Conservation (phyloP, 345 rosid genomes). For the Toxicodendron radicans region DNA sequence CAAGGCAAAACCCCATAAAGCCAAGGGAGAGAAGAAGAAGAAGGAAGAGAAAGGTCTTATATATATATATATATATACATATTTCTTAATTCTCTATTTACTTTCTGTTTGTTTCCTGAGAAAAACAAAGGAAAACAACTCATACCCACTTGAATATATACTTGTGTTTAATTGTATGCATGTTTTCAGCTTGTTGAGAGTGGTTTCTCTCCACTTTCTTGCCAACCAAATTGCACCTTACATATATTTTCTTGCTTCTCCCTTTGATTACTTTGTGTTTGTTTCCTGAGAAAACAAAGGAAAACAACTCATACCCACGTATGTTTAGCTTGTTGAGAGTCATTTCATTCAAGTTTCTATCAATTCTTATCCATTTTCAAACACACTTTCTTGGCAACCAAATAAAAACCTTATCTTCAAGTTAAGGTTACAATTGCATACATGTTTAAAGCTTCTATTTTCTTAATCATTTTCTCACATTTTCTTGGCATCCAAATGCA, state of each 20-base stretch:
- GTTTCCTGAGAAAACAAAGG: slow-evolving; percentile 12
- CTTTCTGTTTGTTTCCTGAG: neutral
- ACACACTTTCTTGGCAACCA: neutral
- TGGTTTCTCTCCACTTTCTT: neutral
- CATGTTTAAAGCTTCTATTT: neutral
- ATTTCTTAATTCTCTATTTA: neutral
- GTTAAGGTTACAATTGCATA: too few relatives aligned
- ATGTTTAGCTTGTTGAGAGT: neutral
- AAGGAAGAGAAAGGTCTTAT: slow-evolving; percentile 82
- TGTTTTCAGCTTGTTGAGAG: neutral
- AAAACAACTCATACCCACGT: neutral
- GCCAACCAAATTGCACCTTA: neutral
- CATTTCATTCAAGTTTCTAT: neutral
- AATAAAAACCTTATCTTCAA: neutral
- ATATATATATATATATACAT: too few relatives aligned
- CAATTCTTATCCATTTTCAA: slow-evolving; percentile 1
- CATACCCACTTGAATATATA: neutral
- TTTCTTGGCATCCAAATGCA: slow-evolving; percentile 1
- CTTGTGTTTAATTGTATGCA: neutral
- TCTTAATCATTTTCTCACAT: neutral
- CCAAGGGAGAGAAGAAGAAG: slow-evolving; percentile 82
- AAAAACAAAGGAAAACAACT: neutral
- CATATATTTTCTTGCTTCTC: too few relatives aligned
- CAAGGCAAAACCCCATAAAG: slow-evolving; percentile 68
- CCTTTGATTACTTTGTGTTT: neutral